These are phyloP conservation scores for Tinospora cordifolia DNA, from an alignment of 164 flowering plant genomes.

Conservation along the genomic window DNA sequence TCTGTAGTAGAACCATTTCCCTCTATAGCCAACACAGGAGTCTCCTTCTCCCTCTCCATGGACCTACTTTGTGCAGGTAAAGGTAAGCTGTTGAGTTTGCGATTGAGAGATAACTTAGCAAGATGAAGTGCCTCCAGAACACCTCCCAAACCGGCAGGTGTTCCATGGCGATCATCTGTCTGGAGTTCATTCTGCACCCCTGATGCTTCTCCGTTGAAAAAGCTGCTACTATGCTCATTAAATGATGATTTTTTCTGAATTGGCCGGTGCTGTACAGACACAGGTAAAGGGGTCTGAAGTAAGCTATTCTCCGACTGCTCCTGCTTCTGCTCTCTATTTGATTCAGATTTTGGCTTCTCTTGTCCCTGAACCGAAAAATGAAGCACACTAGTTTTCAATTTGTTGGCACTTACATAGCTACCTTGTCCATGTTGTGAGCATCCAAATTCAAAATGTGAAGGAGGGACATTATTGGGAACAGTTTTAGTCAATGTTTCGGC, in stretches of 20 bases:
- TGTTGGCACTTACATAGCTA: conserved; percentile 14
- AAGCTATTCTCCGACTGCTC: conserved; percentile 12
- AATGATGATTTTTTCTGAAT: conserved; percentile 10
- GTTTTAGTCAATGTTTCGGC: conserved; percentile 13
- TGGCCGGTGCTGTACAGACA: conserved; percentile 16
- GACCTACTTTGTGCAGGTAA: conserved; percentile 12
- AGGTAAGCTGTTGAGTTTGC: conserved; percentile 29
- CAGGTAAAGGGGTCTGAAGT: conserved; percentile 15
- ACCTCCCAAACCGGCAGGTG: conserved; percentile 23
- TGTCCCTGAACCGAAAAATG: conserved; percentile 24
- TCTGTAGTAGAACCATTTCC: conserved; percentile 9
- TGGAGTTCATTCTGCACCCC: conserved; percentile 22
- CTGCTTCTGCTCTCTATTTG: conserved; percentile 22
- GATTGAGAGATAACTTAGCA: conserved; percentile 53
- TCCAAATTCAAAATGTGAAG: conserved; percentile 16
- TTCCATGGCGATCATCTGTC: conserved; percentile 26
- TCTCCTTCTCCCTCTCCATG: conserved; percentile 14
- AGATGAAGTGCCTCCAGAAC: conserved; percentile 62
- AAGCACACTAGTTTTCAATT: conserved; percentile 14
- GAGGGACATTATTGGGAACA: conserved; percentile 11
- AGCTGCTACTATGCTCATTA: conserved; percentile 11
- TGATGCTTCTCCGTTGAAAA: conserved; percentile 13
- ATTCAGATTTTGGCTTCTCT: conserved; percentile 12
- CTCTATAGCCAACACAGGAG: conserved; percentile 15
- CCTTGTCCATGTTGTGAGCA: conserved; percentile 15